Conservation (phyloP, 2,329 filamentous ascomycete genomes). For the Neonectria magnoliae region DNA sequence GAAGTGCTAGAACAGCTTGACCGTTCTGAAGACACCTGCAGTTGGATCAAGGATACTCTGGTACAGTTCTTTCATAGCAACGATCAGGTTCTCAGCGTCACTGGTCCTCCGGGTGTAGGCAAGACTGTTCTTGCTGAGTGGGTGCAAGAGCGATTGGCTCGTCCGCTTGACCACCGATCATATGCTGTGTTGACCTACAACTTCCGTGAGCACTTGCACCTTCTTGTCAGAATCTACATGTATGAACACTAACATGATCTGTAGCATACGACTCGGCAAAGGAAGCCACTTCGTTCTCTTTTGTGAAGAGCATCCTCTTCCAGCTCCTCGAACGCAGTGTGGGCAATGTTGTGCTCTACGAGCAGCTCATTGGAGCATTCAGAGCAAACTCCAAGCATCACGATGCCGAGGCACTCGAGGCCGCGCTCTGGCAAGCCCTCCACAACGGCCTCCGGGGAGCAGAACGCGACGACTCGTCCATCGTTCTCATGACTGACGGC, state of each 20-base stretch:
- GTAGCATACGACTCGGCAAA: conserved; percentile 44
- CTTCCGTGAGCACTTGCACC: conserved; percentile 43
- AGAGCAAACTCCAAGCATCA: conserved; percentile 36
- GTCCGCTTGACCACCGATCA: conserved; percentile 48
- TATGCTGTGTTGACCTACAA: conserved; percentile 50
- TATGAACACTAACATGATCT: neutral
- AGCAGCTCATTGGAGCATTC: conserved; percentile 44
- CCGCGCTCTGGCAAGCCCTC: conserved; percentile 48
- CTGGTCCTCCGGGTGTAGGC: conserved; percentile 47
- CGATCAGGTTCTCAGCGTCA: conserved; percentile 49
- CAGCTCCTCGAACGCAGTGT: conserved; percentile 53
- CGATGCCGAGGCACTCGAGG: conserved; percentile 41
- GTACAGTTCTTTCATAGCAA: conserved; percentile 48
- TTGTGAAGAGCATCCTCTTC: conserved; percentile 50
- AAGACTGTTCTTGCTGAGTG: conserved; percentile 53
- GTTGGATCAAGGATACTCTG: conserved; percentile 50
- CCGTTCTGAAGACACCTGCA: conserved; percentile 52
- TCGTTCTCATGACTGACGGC: conserved; percentile 51
- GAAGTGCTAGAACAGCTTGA: conserved; percentile 50
- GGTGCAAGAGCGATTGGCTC: conserved; percentile 52
- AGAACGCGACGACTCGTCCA: conserved; percentile 39
- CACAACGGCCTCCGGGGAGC: conserved; percentile 46
- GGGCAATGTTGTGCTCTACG: conserved; percentile 49
- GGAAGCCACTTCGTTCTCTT: conserved; percentile 45
- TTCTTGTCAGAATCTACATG: no score